Evolutionary conservation across 192 early-diverging fungal genomes (phyloP).

Genomic region (Dispira parvispora): DNA sequence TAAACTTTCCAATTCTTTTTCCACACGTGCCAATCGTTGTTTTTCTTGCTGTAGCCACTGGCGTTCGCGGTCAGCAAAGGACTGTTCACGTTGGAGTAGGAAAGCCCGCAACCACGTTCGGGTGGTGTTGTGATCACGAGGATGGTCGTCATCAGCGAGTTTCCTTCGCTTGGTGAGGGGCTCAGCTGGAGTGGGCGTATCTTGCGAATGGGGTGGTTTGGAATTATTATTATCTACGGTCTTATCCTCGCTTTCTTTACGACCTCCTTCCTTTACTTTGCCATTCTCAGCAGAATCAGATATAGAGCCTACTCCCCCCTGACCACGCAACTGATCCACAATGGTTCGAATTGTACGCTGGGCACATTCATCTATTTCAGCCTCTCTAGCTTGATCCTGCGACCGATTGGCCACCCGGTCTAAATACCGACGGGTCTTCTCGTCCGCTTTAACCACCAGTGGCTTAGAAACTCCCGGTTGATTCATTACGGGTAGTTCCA

Average conservation of each 20-base stretch:
- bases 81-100: no score
- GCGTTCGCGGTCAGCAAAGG: neutral
- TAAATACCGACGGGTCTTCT: conserved; percentile 5
- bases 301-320: no score
- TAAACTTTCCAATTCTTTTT: conserved; percentile 18
- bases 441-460: conserved; percentile 8
- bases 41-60: neutral
- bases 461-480: neutral
- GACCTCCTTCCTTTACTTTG: no score
- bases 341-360: neutral
- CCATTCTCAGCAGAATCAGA: no score
- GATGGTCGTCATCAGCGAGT: neutral
- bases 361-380: neutral
- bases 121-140: neutral
- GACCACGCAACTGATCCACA: neutral
- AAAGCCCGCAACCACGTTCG: no score
- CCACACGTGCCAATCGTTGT: conserved; percentile 20
- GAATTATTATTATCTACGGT: neutral
- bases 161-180: neutral
- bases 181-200: neutral
- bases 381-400: neutral
- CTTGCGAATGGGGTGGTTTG: neutral
- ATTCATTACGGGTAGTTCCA: neutral
- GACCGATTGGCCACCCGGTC: neutral
- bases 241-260: neutral